Base-by-base conservation (phyloP, 176 grass and related monocot genomes). In the Elymus sibiricus region DNA sequence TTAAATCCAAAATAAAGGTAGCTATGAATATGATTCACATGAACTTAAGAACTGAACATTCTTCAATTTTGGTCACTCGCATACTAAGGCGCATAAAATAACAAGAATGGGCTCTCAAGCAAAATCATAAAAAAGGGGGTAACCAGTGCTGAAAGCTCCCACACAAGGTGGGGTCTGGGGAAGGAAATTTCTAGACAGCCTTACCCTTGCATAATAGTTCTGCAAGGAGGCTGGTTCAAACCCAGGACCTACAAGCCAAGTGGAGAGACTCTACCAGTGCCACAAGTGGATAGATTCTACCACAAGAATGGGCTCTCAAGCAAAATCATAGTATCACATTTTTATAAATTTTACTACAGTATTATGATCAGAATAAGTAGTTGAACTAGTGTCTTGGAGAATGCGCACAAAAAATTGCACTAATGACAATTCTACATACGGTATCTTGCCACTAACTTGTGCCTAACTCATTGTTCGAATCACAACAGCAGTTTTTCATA, bases 51-150 rank as follows among this genome's bases (percentile, higher is more conserved):
- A 67, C 28, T 15, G 71, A 32, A 64, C 70, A 70, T 42, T 81
- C 26, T 4, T 46, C 5, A 2, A 49, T 34, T 59, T 85, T 85
- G 49, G 11, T n/a, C 22, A 49, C 19, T 40, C 15, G 51, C 39
- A 74, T 78, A 83, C n/a, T 39, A 56, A 68, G 42, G 46, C 12
- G 63, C 31, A 88, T 83, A 73, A 42, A 60, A 47, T 76, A 61
- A 68, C 35, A 47, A 83, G 73, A 46, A 70, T 49, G 27, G 71
- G 49, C 25, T 76, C 3, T 46, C 73, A 19, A 75, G 17, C 25
- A 16, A 49, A 49, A 49, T 16, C 46, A 49, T 49, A 49, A 49
- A 49, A 49, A 49, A 49, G 15, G 49, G 16, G 49, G 49, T 19
- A 53, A 16, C 49, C 49, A 19, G 49, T 53, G 49, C 49, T 53